Conservation (phyloP, 768 basidiomycete genomes). For the Flagelloscypha sp. region DNA sequence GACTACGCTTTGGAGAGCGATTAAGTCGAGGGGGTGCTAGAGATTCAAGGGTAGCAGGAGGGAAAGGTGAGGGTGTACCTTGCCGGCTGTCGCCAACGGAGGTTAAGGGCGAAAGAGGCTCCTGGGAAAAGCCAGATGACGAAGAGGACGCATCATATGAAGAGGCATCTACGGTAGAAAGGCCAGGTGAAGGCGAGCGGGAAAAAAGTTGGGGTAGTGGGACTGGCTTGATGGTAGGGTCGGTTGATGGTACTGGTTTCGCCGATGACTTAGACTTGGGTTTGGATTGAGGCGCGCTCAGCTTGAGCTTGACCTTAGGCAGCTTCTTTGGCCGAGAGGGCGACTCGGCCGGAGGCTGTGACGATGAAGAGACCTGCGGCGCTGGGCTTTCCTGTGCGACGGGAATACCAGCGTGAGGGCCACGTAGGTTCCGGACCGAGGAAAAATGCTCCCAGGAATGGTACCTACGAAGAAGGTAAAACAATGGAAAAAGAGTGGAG, state of each 20-base stretch:
- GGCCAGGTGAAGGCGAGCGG: conserved; percentile 24
- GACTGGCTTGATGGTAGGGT: conserved; percentile 17
- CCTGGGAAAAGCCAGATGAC: conserved; percentile 1
- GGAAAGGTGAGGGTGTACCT: conserved; percentile 6
- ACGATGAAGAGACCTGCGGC: conserved; percentile 19
- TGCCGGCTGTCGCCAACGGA: conserved; percentile 1
- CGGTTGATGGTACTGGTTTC: conserved; percentile 7
- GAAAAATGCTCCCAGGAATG: conserved; percentile 96
- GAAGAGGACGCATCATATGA: conserved; percentile 8
- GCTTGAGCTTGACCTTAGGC: conserved; percentile 5
- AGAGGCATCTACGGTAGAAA: conserved; percentile 1
- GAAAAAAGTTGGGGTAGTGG: conserved; percentile 31
- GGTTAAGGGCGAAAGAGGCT: conserved; percentile 1
- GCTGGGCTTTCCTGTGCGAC: conserved; percentile 44
- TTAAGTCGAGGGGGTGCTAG: conserved; percentile 23
- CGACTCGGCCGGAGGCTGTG: conserved; percentile 22
- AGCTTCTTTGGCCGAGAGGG: conserved; percentile 14
- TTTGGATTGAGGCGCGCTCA: not conserved
- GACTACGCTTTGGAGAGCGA: conserved; percentile 50
- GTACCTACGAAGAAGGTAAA: conserved; percentile 40
- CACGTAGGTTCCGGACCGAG: conserved; percentile 79
- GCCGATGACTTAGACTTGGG: conserved; percentile 1
- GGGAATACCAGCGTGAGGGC: conserved; percentile 75
- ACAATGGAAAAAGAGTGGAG: conserved; percentile 6
- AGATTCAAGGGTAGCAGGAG: conserved; percentile 7